Evolutionary conservation across 1,139 yeast genomes (phyloP).

Genomic region (Hansenula sp.): DNA sequence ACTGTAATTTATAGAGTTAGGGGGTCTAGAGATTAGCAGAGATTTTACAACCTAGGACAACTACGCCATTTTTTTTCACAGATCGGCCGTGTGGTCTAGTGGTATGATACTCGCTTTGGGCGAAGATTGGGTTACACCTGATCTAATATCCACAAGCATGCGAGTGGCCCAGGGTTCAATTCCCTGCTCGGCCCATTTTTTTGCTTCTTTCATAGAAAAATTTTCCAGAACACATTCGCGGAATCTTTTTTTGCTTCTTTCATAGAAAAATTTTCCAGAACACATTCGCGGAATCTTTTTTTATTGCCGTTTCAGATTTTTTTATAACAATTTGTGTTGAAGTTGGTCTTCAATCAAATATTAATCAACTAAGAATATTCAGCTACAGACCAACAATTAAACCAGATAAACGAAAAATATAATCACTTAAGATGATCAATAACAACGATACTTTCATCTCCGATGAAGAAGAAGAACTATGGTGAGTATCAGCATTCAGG

Average conservation of each 20-base stretch:
- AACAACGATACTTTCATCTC: slow-evolving; percentile 53
- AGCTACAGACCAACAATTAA: neutral
- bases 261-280: no score
- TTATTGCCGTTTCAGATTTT: no score
- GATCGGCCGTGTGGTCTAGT: slow-evolving; percentile 24
- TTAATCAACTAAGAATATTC: neutral
- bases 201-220: no score
- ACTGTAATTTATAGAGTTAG: no score
- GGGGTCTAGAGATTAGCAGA: no score
- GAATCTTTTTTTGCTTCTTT: no score
- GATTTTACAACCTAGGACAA: no score
- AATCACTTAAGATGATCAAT: slow-evolving; percentile 23
- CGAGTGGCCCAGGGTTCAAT: slow-evolving; percentile 25
- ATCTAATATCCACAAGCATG: slow-evolving; percentile 15
- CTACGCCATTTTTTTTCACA: no score
- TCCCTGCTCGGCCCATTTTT: slow-evolving; percentile 22
- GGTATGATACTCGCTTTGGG: slow-evolving; percentile 26
- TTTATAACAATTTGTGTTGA: no score
- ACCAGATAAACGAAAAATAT: neutral
- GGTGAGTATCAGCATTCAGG: slow-evolving; percentile 38
- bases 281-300: no score
- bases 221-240: no score
- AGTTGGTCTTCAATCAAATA: no score
- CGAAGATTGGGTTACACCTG: slow-evolving; percentile 14
- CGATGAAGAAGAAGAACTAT: slow-evolving; percentile 78